A percentile compares a stretch with the other conserved stretches of the same genome.
Conservation (phyloP, 495 filamentous ascomycete species). For the Penicillium parvum region DNA sequence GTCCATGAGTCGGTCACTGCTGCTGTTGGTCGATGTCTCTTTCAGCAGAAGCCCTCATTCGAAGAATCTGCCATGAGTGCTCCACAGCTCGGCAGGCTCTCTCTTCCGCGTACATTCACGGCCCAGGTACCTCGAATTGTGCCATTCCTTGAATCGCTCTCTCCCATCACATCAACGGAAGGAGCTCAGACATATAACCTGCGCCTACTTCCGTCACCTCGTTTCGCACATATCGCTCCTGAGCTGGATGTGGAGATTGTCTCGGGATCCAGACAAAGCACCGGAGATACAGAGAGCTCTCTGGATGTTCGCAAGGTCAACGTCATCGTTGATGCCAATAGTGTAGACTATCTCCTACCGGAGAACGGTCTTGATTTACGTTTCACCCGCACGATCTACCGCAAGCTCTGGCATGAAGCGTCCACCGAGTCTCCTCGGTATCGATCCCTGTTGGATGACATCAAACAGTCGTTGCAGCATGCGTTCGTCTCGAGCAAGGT, state of each 20-base stretch:
- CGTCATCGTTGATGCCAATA: constrained; percentile 25
- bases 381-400: constrained; percentile 34
- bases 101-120: constrained; percentile 29
- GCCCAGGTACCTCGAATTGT: constrained; percentile 29
- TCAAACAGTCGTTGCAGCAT: constrained; percentile 17
- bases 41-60: constrained; percentile 24
- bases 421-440: constrained; percentile 1
- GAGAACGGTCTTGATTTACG: constrained; percentile 39
- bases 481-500: constrained; percentile 8
- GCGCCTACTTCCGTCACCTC: constrained; percentile 29
- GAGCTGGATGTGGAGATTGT: constrained; percentile 33
- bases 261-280: not conserved
- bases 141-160: constrained; percentile 26
- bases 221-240: constrained; percentile 22
- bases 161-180: constrained; percentile 8
- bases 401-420: constrained; percentile 17
- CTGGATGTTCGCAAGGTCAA: constrained; percentile 26
- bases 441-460: constrained; percentile 11
- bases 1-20: constrained; percentile 37
- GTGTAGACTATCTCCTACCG: constrained; percentile 41
- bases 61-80: constrained; percentile 23
- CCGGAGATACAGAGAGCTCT: not conserved
- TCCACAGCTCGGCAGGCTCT: constrained; percentile 29
- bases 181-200: constrained; percentile 21
- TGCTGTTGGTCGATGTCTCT: constrained; percentile 39